A percentile compares a stretch with the other conserved stretches of the same genome.
Conservation (phyloP, 2,329 filamentous ascomycete genomes). For the Myriosclerotinia curreyana region DNA sequence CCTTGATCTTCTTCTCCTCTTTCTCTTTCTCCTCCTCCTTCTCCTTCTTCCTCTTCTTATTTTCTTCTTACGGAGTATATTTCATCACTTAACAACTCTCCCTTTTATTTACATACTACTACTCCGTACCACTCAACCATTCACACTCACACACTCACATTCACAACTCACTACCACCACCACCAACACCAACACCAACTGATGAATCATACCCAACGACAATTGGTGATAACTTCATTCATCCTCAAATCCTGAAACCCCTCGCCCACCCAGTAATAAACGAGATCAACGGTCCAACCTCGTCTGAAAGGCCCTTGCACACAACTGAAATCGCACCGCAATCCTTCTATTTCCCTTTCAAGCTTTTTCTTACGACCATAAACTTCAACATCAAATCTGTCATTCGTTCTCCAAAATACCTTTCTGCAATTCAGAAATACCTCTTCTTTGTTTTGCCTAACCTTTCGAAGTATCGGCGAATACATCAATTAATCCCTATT, state of each 20-base stretch:
- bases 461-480: neutral
- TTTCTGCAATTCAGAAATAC: neutral
- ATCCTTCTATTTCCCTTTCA: slow-evolving; percentile 9
- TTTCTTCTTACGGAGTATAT: neutral
- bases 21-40: neutral
- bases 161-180: neutral
- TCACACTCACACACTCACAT: neutral
- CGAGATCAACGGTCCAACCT: slow-evolving; percentile 9
- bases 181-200: neutral
- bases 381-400: slow-evolving; percentile 8
- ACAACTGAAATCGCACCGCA: slow-evolving; percentile 14
- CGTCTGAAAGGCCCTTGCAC: slow-evolving; percentile 16
- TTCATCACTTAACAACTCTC: neutral
- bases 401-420: slow-evolving; percentile 8
- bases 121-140: too few species aligned
- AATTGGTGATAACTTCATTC: slow-evolving; percentile 5
- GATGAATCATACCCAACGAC: neutral
- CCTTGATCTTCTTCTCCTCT: neutral
- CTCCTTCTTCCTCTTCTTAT: neutral
- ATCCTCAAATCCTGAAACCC: neutral
- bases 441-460: neutral
- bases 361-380: slow-evolving; percentile 4
- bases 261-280: neutral
- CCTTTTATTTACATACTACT: neutral
- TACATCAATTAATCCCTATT: neutral